phyloP scores from a whole-genome alignment of 2,329 filamentous ascomycete genomes.

The Scortechinia acanthostroma region DNA sequence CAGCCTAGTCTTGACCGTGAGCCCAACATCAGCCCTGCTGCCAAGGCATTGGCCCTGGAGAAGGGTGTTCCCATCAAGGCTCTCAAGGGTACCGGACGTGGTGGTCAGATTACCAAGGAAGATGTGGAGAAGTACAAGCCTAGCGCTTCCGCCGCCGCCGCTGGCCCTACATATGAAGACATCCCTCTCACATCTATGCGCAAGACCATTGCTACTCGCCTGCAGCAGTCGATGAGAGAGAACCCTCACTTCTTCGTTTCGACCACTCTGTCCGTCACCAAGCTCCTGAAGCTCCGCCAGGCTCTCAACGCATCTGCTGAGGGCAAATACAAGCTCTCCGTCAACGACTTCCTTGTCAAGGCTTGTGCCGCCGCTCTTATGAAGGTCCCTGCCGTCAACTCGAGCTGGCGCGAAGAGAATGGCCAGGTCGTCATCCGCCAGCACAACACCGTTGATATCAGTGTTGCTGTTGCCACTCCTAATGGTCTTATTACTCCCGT shows the following conservation, averaged over 20 bases:
- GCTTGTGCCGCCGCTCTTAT: slow-evolving; percentile 79
- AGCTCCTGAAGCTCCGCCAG: slow-evolving; percentile 91
- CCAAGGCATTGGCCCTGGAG: slow-evolving; percentile 77
- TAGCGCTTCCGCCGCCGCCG: slow-evolving; percentile 40
- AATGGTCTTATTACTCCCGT: slow-evolving; percentile 95
- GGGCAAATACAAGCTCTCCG: slow-evolving; percentile 97
- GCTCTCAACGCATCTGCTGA: slow-evolving; percentile 83
- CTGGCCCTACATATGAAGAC: slow-evolving; percentile 72
- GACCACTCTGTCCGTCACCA: slow-evolving; percentile 80
- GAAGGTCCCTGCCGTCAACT: slow-evolving; percentile 94
- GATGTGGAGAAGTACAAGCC: slow-evolving; percentile 84
- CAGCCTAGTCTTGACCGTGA: slow-evolving; percentile 79
- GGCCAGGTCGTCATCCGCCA: slow-evolving; percentile 65
- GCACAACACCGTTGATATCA: slow-evolving; percentile 88
- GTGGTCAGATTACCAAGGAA: slow-evolving; percentile 81
- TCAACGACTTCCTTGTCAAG: slow-evolving; percentile 99
- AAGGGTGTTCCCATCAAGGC: slow-evolving; percentile 70
- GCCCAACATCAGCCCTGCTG: slow-evolving; percentile 65
- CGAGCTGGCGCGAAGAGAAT: slow-evolving; percentile 76
- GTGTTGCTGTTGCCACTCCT: slow-evolving; percentile 89
- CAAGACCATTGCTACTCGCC: slow-evolving; percentile 90
- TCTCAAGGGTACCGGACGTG: slow-evolving; percentile 80
- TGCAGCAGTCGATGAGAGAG: slow-evolving; percentile 80
- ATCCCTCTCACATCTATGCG: slow-evolving; percentile 84
- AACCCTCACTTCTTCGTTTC: slow-evolving; percentile 99